Conservation (phyloP, 2,329 filamentous ascomycete species). For the Penicillium sp. region DNA sequence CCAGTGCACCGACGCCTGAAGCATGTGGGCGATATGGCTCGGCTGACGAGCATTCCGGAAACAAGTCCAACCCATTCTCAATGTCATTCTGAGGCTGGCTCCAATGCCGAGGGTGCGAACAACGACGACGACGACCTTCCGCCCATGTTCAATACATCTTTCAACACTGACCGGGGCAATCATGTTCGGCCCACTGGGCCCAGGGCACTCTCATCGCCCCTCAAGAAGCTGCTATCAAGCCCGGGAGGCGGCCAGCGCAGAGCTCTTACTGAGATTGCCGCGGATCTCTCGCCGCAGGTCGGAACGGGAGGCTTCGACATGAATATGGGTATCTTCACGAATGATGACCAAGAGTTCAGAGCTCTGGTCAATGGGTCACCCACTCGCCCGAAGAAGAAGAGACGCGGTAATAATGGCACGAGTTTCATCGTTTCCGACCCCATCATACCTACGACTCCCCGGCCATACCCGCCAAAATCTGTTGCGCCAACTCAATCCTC, state of each 20-base stretch:
- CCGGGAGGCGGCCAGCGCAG: constrained; percentile 41
- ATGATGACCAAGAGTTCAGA: constrained; percentile 44
- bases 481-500: constrained; percentile 17
- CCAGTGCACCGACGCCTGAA: constrained; percentile 33
- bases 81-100: constrained; percentile 25
- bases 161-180: constrained; percentile 18
- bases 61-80: constrained; percentile 37
- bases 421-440: constrained; percentile 33
- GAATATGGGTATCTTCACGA: constrained; percentile 40
- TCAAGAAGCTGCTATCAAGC: constrained; percentile 40
- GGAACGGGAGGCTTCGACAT: constrained; percentile 35
- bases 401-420: constrained; percentile 37
- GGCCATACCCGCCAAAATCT: constrained; percentile 18
- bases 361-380: constrained; percentile 36
- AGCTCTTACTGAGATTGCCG: constrained; percentile 45
- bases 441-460: constrained; percentile 30
- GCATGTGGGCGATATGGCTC: constrained; percentile 28
- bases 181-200: constrained; percentile 23
- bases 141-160: constrained; percentile 26
- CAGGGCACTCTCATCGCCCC: constrained; percentile 27
- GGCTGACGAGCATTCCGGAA: constrained; percentile 40
- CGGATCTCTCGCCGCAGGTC: constrained; percentile 43
- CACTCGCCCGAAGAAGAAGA: constrained; percentile 38
- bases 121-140: constrained; percentile 44
- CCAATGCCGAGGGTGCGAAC: constrained; percentile 27